phyloP scores from a whole-genome alignment of 306 rosid species.

The Canavalia gladiata region DNA sequence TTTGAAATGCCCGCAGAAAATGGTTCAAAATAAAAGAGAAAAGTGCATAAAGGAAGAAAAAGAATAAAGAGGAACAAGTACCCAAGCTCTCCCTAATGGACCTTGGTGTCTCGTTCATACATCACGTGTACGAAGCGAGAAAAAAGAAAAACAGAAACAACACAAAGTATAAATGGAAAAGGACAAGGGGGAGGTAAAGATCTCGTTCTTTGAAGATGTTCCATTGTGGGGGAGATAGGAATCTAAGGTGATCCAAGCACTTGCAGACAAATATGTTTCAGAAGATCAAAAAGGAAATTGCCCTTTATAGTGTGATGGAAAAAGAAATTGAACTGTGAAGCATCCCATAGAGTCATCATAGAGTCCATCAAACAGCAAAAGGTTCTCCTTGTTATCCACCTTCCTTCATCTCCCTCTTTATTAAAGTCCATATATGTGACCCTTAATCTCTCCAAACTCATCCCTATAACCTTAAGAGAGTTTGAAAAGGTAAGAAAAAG shows the following conservation, averaged over 20 bases:
- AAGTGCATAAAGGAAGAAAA: conserved; percentile 39
- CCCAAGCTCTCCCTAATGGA: conserved; percentile 36
- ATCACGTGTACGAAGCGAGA: conserved; percentile 43
- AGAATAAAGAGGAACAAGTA: conserved; percentile 46
- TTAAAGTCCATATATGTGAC: conserved; percentile 34
- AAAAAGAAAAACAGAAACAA: conserved; percentile 24
- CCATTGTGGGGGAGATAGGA: conserved; percentile 56
- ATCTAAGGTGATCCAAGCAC: conserved; percentile 69
- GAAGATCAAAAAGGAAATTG: conserved; percentile 51
- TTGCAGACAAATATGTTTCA: conserved; percentile 58
- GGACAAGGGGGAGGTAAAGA: conserved; percentile 56
- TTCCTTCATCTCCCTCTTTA: conserved; percentile 38
- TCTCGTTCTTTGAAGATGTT: conserved; percentile 54
- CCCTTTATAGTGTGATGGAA: conserved; percentile 57
- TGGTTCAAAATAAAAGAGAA: background rate
- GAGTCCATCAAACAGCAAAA: conserved; percentile 40
- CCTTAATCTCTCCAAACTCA: conserved; percentile 33
- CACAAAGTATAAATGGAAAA: conserved; percentile 57
- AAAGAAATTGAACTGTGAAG: conserved; percentile 46
- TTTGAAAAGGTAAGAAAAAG: conserved; percentile 46
- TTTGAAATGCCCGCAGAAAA: conserved; percentile 45
- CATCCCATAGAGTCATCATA: conserved; percentile 47
- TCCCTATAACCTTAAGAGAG: conserved; percentile 39
- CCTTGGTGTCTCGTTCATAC: background rate
- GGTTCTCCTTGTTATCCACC: conserved; percentile 14